A percentile compares a stretch with the other conserved stretches of the same genome.
phyloP scores from a whole-genome alignment of 2,329 filamentous ascomycete genomes.

The Curvularia eragrostidis region DNA sequence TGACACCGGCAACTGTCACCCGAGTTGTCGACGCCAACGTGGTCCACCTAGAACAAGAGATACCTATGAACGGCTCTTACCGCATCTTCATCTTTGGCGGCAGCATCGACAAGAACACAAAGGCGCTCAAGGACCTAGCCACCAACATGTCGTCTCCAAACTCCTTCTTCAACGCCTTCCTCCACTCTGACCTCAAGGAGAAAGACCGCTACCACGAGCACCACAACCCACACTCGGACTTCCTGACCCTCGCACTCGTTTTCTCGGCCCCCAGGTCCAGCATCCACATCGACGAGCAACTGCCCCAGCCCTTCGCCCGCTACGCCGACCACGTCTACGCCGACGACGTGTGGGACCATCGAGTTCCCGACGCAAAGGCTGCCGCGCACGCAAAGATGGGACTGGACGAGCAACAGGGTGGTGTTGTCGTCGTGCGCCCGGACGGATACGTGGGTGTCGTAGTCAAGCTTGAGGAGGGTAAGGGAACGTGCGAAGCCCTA shows the following conservation, averaged over 20 bases:
- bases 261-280: slow-evolving; percentile 71
- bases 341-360: slow-evolving; percentile 78
- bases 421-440: slow-evolving; percentile 81
- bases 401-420: slow-evolving; percentile 73
- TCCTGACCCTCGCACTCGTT: slow-evolving; percentile 80
- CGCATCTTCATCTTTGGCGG: slow-evolving; percentile 88
- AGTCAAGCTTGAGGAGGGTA: slow-evolving; percentile 74
- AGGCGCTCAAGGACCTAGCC: slow-evolving; percentile 74
- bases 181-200: slow-evolving; percentile 64
- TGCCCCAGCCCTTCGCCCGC: slow-evolving; percentile 73
- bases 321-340: slow-evolving; percentile 87
- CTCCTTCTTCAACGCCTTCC: slow-evolving; percentile 76
- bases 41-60: slow-evolving; percentile 87
- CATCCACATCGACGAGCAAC: slow-evolving; percentile 75
- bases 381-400: slow-evolving; percentile 89
- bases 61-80: slow-evolving; percentile 88
- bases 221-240: slow-evolving; percentile 82
- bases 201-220: slow-evolving; percentile 70
- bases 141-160: slow-evolving; percentile 66
- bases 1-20: slow-evolving; percentile 81
- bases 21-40: slow-evolving; percentile 88
- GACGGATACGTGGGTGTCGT: slow-evolving; percentile 87
- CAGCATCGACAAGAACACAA: slow-evolving; percentile 61
- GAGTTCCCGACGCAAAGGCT: slow-evolving; percentile 72
- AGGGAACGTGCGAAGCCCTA: slow-evolving; percentile 80